Percentiles rank a stretch among this genome's conserved stretches.
Evolutionary conservation across 208 protist genomes (phyloP).

Genomic region (Trypanosoma mega): DNA sequence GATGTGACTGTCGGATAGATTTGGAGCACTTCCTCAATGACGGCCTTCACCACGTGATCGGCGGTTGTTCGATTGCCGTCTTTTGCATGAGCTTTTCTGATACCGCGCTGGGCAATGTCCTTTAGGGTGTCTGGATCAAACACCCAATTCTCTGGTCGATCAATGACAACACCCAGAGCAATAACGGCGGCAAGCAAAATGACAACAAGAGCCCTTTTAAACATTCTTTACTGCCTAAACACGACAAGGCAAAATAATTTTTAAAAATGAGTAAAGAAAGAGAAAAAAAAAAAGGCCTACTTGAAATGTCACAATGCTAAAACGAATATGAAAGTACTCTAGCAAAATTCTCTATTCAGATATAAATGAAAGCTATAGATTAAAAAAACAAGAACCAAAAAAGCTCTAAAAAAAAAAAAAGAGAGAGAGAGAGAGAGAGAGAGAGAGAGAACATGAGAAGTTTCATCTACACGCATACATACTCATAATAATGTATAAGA

Average conservation of each 20-base stretch:
- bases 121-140: constrained; percentile 79
- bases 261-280: constrained; percentile 15
- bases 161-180: constrained; percentile 50
- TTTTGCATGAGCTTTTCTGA: constrained; percentile 45
- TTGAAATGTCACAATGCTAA: too few species aligned
- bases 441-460: too few species aligned
- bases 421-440: too few species aligned
- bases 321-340: too few species aligned
- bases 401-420: too few species aligned
- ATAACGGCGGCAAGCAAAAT: constrained; percentile 34
- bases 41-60: constrained; percentile 53
- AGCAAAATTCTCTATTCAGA: too few species aligned
- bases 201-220: constrained; percentile 20
- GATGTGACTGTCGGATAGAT: constrained; percentile 68
- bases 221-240: constrained; percentile 2
- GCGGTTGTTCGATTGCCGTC: constrained; percentile 42
- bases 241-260: too few species aligned
- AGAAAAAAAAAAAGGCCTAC: constrained; percentile 25
- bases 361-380: too few species aligned
- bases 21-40: constrained; percentile 58
- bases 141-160: constrained; percentile 66
- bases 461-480: too few species aligned
- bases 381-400: too few species aligned
- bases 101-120: constrained; percentile 62
- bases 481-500: too few species aligned